Evolutionary conservation across 2,329 filamentous ascomycete genomes (phyloP).

Genomic region (Thermomyces lanuginosus): DNA sequence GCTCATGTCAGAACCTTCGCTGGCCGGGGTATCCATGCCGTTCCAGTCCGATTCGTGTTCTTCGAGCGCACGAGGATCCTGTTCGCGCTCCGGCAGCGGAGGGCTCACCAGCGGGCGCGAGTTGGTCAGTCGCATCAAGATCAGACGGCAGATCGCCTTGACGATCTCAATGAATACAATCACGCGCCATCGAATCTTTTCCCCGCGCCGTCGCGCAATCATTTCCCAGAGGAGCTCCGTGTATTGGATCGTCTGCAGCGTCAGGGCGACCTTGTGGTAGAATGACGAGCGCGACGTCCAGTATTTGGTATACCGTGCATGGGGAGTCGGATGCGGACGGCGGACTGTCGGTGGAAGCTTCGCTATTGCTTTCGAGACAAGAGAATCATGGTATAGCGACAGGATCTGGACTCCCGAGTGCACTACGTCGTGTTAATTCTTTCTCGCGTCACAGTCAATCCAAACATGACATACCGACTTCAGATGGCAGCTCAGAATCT

Average conservation of each 20-base stretch:
- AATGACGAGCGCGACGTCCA: conserved; percentile 46
- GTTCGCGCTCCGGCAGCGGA: conserved; percentile 69
- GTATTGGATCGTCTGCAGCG: conserved; percentile 82
- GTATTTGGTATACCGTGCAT: conserved; percentile 48
- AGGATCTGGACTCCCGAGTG: conserved; percentile 81
- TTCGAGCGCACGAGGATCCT: conserved; percentile 46
- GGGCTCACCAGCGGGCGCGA: conserved; percentile 70
- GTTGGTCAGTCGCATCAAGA: conserved; percentile 68
- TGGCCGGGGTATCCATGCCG: conserved; percentile 30
- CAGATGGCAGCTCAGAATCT: conserved; percentile 87
- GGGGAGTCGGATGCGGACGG: conserved; percentile 37
- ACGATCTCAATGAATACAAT: conserved; percentile 70
- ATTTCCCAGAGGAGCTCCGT: conserved; percentile 96
- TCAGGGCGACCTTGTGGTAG: conserved; percentile 66
- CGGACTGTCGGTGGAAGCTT: conserved; percentile 38
- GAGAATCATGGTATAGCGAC: conserved; percentile 78
- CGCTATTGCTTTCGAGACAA: conserved; percentile 52
- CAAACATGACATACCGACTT: conserved; percentile 44
- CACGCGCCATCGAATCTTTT: conserved; percentile 68
- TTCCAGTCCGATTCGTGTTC: conserved; percentile 33
- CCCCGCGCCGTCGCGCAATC: conserved; percentile 70
- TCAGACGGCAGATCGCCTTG: conserved; percentile 69
- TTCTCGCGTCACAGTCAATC: neutral
- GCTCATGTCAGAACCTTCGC: conserved; percentile 32
- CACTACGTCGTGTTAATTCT: conserved; percentile 27